Conservation (phyloP, 2,329 filamentous ascomycete species). For the Ambrosiella cleistominuta region DNA sequence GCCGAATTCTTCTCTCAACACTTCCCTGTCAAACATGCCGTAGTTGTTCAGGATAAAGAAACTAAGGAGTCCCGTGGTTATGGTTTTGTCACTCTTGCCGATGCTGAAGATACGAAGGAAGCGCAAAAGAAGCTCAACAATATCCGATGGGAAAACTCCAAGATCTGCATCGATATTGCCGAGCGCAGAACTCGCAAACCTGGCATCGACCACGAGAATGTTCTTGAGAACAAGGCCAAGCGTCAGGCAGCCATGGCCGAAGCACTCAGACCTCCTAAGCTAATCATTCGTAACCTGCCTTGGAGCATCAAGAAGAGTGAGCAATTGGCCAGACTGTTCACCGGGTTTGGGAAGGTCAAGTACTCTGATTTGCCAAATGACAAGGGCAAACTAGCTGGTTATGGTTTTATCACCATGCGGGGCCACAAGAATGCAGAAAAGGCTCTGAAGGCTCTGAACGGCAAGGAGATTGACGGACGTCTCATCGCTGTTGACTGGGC, state of each 20-base stretch:
- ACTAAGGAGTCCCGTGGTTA: conserved; percentile 84
- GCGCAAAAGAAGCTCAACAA: conserved; percentile 72
- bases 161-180: conserved; percentile 73
- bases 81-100: conserved; percentile 92
- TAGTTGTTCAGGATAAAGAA: conserved; percentile 69
- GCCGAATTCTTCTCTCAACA: conserved; percentile 85
- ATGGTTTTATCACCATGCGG: conserved; percentile 80
- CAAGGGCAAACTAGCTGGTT: conserved; percentile 62
- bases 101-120: conserved; percentile 71
- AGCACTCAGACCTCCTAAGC: conserved; percentile 46
- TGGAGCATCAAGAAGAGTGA: conserved; percentile 87
- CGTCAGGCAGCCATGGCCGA: conserved; percentile 38
- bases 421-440: conserved; percentile 82
- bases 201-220: conserved; percentile 20
- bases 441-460: conserved; percentile 71
- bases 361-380: conserved; percentile 68
- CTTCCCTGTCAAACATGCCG: conserved; percentile 88
- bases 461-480: conserved; percentile 74
- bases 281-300: conserved; percentile 84
- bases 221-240: conserved; percentile 31
- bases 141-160: conserved; percentile 57
- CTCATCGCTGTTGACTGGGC: conserved; percentile 92
- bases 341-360: conserved; percentile 82
- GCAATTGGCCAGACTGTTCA: conserved; percentile 62
- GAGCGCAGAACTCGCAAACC: conserved; percentile 59